Conservation (phyloP, 805 yeast genomes). For the Yarrowia porcina region DNA sequence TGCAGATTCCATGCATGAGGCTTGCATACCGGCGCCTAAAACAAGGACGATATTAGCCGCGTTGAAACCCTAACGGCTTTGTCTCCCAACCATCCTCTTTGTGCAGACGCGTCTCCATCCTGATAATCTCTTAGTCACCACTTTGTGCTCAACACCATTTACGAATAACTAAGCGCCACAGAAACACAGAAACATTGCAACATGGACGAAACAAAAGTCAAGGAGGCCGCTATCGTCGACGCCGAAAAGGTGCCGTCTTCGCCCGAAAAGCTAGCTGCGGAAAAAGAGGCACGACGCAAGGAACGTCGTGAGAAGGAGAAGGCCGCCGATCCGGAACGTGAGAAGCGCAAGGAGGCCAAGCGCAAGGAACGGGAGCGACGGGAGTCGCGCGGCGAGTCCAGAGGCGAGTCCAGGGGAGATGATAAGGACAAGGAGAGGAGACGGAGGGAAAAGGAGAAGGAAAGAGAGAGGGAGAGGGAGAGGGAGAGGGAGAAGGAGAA, state of each 20-base stretch:
- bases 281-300: conserved; percentile 18
- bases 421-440: conserved; percentile 16
- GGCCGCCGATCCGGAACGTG: conserved; percentile 8
- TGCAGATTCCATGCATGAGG: neutral
- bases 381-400: neutral
- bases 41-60: neutral
- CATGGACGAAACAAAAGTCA: conserved; percentile 7
- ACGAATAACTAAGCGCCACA: neutral
- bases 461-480: neutral
- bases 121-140: conserved; percentile 6
- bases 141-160: neutral
- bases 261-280: conserved; percentile 6
- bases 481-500: neutral
- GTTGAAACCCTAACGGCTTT: neutral
- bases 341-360: conserved; percentile 6
- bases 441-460: conserved; percentile 2
- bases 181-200: neutral
- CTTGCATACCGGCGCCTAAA: neutral
- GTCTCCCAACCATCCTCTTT: neutral
- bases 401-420: neutral
- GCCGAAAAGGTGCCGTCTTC: conserved; percentile 18
- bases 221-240: neutral
- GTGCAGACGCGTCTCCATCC: neutral
- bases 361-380: conserved; percentile 15
- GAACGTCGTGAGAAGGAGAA: conserved; percentile 18